A percentile compares a stretch with the other conserved stretches of the same genome.
Conservation (phyloP, 129 eudicot species). For the Apium graveolens region DNA sequence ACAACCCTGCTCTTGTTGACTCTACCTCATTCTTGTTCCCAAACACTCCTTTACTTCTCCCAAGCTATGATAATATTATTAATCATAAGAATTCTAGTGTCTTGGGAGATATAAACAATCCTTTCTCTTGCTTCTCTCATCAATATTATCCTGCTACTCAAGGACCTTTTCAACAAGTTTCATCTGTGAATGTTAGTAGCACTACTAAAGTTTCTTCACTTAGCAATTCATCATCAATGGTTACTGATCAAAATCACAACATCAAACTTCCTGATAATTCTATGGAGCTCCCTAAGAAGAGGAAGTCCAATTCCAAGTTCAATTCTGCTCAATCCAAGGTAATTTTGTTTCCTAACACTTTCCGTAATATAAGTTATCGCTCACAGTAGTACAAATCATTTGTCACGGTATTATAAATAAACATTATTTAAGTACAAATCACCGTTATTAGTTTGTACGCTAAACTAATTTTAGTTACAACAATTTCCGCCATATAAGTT, state of each 20-base stretch:
- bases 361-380: background rate
- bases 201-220: constrained; percentile 13
- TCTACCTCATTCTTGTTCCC: constrained; percentile 22
- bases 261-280: constrained; percentile 17
- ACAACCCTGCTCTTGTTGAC: constrained; percentile 34
- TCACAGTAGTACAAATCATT: background rate
- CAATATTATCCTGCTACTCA: constrained; percentile 23
- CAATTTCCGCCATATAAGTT: background rate
- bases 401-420: too few relatives aligned
- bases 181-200: constrained; percentile 12
- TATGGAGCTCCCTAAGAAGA: constrained; percentile 28
- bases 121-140: constrained; percentile 22
- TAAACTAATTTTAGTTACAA: too few relatives aligned
- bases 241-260: constrained; percentile 30
- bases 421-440: too few relatives aligned
- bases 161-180: constrained; percentile 12
- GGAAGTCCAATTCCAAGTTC: constrained; percentile 25
- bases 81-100: constrained; percentile 8
- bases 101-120: constrained; percentile 16
- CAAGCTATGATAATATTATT: constrained; percentile 1
- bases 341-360: background rate
- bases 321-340: constrained; percentile 55
- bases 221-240: constrained; percentile 39
- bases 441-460: too few relatives aligned
- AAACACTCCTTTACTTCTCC: constrained; percentile 13